Evolutionary conservation across 73 alveolate genomes (phyloP), one percentile per base, ranked within the genome.

Genomic region (Uronychia setigera): DNA sequence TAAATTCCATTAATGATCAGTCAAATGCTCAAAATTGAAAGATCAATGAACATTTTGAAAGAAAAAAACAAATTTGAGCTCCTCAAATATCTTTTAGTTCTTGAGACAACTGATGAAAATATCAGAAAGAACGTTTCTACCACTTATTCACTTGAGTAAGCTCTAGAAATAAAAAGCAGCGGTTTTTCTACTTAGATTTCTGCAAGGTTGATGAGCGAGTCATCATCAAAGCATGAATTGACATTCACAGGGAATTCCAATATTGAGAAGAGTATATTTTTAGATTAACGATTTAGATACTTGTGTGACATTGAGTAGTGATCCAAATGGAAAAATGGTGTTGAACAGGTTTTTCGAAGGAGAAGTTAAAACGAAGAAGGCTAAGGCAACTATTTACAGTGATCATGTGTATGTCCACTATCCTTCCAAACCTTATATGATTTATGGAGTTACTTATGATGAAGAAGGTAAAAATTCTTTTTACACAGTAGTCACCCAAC

Each of bases 381-480:
- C 82, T 26, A 85, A 59, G 46, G 59, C 60, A 13, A 58, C 35
- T 0, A 31, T 82, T 1, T 76, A 31, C 81, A 57, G 79, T 28
- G 32, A 35, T 33, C 35, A 60, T 28, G 30, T 88, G 33, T 88
- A 83, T 58, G 58, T 78, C 59, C 88, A 81, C 34, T 88, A 88
- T 74, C 94, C 94, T 0, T 34, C n/a, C 35, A 59, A 30, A n/a
- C 82, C 67, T 19, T 46, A 11, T 19, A 46, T 46, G 67, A 19
- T 46, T 19, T 46, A 46, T 19, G 67, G 67, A 19, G 67, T 46
- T 19, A 46, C 67, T 19, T 46, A 46, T 19, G 67, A 46, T 19
- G 67, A 46, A 46, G 67, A 46, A 46, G 67, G 67, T 46, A 46
- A 5, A 11, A 11, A 19, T 19, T 19, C 5, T 19, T 46, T 19